Evolutionary conservation across 2,329 filamentous ascomycete genomes (phyloP).

Genomic region (Aspergillus caelatus): DNA sequence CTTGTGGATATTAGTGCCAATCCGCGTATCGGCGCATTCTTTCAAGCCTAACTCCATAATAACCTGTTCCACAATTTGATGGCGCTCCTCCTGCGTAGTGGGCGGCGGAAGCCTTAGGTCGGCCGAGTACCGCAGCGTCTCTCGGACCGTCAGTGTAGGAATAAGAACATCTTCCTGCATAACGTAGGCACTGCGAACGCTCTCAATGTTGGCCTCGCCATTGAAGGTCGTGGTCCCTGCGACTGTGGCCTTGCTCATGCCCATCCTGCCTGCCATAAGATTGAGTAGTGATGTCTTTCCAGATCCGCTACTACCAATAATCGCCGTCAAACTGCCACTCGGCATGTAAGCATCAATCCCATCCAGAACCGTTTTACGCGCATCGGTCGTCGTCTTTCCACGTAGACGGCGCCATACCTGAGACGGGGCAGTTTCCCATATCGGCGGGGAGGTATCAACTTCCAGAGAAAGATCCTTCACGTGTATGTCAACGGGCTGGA

Average conservation of each 20-base stretch:
- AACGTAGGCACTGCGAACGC: conserved; percentile 56
- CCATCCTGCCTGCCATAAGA: conserved; percentile 69
- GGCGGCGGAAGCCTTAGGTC: conserved; percentile 69
- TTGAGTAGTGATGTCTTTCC: conserved; percentile 75
- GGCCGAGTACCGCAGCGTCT: conserved; percentile 74
- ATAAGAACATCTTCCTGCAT: conserved; percentile 76
- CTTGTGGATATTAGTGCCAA: conserved; percentile 71
- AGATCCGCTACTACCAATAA: conserved; percentile 73
- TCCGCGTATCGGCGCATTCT: conserved; percentile 74
- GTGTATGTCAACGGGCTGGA: conserved; percentile 43
- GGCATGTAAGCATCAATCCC: conserved; percentile 66
- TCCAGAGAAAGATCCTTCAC: conserved; percentile 38
- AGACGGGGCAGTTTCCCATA: conserved; percentile 36
- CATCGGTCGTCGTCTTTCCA: conserved; percentile 25
- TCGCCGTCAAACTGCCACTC: conserved; percentile 70
- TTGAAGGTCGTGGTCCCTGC: conserved; percentile 66
- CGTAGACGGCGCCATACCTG: conserved; percentile 36
- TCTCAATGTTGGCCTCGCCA: conserved; percentile 54
- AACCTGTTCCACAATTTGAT: conserved; percentile 71
- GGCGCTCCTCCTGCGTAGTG: conserved; percentile 61
- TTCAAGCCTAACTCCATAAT: conserved; percentile 75
- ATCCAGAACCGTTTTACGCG: conserved; percentile 58
- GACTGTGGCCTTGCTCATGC: conserved; percentile 54
- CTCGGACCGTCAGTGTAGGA: conserved; percentile 72
- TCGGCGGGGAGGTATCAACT: conserved; percentile 35